Percentiles rank a stretch among this genome's conserved stretches.
Conservation (phyloP, 352 stramenopile species). For the Blastocystis sp. region DNA sequence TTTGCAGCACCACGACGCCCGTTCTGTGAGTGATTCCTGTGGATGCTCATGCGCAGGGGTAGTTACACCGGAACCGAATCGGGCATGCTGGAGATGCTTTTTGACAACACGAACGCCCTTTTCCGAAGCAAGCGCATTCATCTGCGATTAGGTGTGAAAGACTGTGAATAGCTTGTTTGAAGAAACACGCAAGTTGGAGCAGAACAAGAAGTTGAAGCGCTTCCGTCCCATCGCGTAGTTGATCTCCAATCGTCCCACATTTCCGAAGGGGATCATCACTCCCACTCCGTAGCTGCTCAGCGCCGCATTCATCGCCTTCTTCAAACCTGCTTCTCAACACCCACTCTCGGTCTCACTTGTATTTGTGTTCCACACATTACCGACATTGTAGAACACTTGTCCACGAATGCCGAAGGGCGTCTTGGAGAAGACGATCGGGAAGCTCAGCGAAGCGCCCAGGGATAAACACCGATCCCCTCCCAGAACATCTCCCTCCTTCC, state of each 20-base stretch:
- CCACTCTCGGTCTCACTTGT: not conserved
- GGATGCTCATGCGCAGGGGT: not conserved
- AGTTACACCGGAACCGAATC: conserved; percentile 34
- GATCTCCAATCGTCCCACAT: conserved; percentile 41
- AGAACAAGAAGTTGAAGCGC: conserved; percentile 59
- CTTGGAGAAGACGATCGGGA: not conserved
- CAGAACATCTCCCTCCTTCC: conserved; percentile 31
- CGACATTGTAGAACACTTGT: conserved; percentile 47
- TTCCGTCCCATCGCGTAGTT: conserved; percentile 46
- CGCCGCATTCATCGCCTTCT: conserved; percentile 1
- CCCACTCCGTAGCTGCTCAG: conserved; percentile 47
- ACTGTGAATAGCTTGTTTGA: not conserved
- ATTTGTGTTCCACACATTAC: conserved; percentile 45
- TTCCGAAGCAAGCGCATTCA: conserved; percentile 33
- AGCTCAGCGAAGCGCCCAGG: conserved; percentile 44
- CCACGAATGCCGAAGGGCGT: conserved; percentile 32
- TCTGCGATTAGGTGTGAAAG: conserved; percentile 40
- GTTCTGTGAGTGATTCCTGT: not conserved
- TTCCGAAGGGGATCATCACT: conserved; percentile 54
- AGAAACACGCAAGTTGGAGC: conserved; percentile 46
- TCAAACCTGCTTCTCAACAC: not conserved
- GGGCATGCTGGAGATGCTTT: conserved; percentile 56
- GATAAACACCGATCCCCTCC: conserved; percentile 28
- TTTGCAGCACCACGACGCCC: not conserved
- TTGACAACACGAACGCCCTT: conserved; percentile 49